These are phyloP conservation scores for Castanospermum australe DNA, from an alignment of 306 rosid genomes.

Conservation along the genomic window DNA sequence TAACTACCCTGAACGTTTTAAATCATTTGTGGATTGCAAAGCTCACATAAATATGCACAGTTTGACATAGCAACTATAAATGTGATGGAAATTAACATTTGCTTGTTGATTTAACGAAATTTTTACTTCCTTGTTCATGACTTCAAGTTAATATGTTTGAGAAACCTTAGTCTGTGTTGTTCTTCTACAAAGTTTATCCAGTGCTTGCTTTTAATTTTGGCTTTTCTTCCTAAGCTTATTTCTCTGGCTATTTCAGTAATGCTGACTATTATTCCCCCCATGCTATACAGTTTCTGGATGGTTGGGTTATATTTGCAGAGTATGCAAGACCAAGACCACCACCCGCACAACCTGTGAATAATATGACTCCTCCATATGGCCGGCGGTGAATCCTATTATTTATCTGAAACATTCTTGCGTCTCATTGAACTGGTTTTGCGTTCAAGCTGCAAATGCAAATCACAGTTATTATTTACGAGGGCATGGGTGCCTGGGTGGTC, in stretches of 20 bases:
- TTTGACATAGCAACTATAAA: slow-evolving; percentile 2
- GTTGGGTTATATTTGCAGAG: slow-evolving; percentile 99
- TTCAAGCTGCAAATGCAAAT: neutral
- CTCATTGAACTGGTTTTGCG: slow-evolving; percentile 3
- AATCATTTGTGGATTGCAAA: neutral
- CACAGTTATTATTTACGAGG: neutral
- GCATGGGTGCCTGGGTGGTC: neutral
- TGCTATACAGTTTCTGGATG: slow-evolving; percentile 76
- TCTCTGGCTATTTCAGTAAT: neutral
- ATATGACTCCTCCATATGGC: slow-evolving; percentile 32
- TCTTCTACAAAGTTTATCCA: neutral
- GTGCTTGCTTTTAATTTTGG: neutral
- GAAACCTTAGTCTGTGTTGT: neutral
- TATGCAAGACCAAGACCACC: slow-evolving; percentile 80
- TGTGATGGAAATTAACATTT: neutral
- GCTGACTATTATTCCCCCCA: slow-evolving; percentile 10
- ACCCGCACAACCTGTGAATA: slow-evolving; percentile 28
- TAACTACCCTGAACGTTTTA: neutral
- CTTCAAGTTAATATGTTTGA: neutral
- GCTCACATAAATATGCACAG: neutral
- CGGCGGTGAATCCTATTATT: slow-evolving; percentile 30
- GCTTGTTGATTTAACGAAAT: neutral
- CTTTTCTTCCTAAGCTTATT: neutral
- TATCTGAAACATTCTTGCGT: neutral
- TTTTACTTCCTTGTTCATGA: neutral